Percentiles rank a stretch among this genome's conserved stretches.
phyloP scores from a whole-genome alignment of 148 eudicot genomes.

The Spergularia marina region DNA sequence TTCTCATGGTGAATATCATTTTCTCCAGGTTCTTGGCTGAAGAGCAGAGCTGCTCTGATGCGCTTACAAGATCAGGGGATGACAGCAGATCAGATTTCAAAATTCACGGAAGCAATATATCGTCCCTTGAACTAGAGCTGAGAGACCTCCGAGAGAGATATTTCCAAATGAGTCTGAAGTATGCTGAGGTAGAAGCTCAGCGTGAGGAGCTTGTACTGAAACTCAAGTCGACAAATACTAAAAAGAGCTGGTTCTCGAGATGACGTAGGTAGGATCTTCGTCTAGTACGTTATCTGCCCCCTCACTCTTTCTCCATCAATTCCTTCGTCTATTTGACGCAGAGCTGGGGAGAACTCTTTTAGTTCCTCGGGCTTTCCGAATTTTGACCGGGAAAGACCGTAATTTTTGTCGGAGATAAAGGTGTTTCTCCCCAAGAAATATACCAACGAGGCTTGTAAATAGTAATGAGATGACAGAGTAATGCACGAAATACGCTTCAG shows the following conservation, averaged over 20 bases:
- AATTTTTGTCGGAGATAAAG: neutral
- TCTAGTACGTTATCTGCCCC: neutral
- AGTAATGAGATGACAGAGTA: neutral
- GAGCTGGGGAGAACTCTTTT: neutral
- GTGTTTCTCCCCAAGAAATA: neutral
- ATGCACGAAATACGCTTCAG: neutral
- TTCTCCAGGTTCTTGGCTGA: slow-evolving; percentile 44
- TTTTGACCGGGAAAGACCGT: slow-evolving; percentile 5
- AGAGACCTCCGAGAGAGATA: slow-evolving; percentile 78
- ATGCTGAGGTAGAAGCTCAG: slow-evolving; percentile 89
- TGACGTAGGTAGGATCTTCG: neutral
- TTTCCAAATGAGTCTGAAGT: slow-evolving; percentile 77
- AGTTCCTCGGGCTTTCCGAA: neutral
- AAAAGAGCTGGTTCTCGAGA: slow-evolving; percentile 61
- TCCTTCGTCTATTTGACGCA: neutral
- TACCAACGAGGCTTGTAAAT: slow-evolving; percentile 6
- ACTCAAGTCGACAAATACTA: slow-evolving; percentile 53
- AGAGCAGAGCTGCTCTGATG: slow-evolving; percentile 33
- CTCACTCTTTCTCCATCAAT: neutral
- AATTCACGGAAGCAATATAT: slow-evolving; percentile 37
- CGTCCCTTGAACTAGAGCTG: slow-evolving; percentile 61
- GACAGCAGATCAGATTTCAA: slow-evolving; percentile 36
- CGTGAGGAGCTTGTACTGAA: slow-evolving; percentile 92
- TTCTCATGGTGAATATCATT: neutral
- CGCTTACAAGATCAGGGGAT: slow-evolving; percentile 25